These are phyloP conservation scores for Chloropicon primus DNA, from an alignment of 139 green algal species.

Conservation along the genomic window DNA sequence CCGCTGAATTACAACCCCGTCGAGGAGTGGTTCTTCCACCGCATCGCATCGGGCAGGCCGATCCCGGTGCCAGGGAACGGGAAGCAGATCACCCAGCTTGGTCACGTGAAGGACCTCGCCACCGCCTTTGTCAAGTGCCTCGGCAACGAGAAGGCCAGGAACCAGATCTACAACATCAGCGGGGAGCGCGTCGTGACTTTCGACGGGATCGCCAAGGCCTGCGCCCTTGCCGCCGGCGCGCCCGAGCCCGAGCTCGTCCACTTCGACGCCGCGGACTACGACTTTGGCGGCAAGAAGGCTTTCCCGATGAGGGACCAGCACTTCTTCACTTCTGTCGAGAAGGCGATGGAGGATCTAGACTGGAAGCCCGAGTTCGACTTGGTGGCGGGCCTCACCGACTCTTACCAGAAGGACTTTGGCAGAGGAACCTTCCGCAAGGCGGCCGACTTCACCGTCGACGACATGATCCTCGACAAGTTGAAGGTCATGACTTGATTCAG, in stretches of 20 bases:
- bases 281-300: slow-evolving; percentile 82
- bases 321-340: slow-evolving; percentile 86
- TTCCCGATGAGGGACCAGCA: slow-evolving; percentile 95
- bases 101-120: slow-evolving; percentile 27
- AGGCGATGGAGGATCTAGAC: slow-evolving; percentile 62
- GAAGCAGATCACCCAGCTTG: slow-evolving; percentile 51
- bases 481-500: slow-evolving; percentile 1
- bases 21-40: slow-evolving; percentile 75
- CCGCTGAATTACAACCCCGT: slow-evolving; percentile 99
- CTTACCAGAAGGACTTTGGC: slow-evolving; percentile 86
- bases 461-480: slow-evolving; percentile 68
- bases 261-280: slow-evolving; percentile 90
- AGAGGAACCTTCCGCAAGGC: slow-evolving; percentile 77
- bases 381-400: slow-evolving; percentile 74
- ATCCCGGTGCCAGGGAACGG: slow-evolving; percentile 73
- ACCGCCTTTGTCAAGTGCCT: slow-evolving; percentile 65
- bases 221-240: slow-evolving; percentile 64
- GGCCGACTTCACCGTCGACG: slow-evolving; percentile 78
- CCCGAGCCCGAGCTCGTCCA: slow-evolving; percentile 82
- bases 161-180: slow-evolving; percentile 33
- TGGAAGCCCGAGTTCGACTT: slow-evolving; percentile 83
- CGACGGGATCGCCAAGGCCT: slow-evolving; percentile 84
- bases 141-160: slow-evolving; percentile 24
- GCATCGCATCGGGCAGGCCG: slow-evolving; percentile 71
- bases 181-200: slow-evolving; percentile 82